Base-by-base conservation (phyloP, 176 grass and related monocot species). In the Carex cristatella region DNA sequence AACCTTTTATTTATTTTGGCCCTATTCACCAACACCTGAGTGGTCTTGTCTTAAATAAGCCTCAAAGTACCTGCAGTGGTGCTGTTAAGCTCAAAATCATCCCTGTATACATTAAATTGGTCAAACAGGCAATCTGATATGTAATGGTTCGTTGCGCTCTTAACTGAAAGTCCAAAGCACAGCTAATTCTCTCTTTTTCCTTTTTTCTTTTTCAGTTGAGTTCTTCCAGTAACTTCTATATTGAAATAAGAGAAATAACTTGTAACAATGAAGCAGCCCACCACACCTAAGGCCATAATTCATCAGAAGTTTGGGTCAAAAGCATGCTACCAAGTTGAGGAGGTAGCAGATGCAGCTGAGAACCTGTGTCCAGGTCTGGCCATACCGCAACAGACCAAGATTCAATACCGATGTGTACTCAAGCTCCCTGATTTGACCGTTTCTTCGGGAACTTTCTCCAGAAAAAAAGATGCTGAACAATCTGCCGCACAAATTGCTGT, bases 401-500 rank as follows among this genome's bases (percentile, higher is more conserved):
- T 18, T 84, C 86, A 90, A n/a, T 98, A 89, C 91, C 88, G 91
- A 2, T 94, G 95, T 80, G 55, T 74, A 62, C 86, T 98, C 31
- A 85, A 98, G 44, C 86, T 98, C 35, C 91, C 89, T 7, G 93
- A 70, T 33, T 84, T 98, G 78, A 89, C 89, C 55, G 88, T 98
- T 85, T 88, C 88, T 65, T 92, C 93, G 2, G 95, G 87, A 32
- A 89, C 64, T 35, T 93, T 93, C 82, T 38, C 88, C 72, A 85
- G 87, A 83, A 95, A 98, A 91, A 98, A 98, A 88, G 93, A 98
- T 37, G 93, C 95, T 5, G 93, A 98, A 82, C 95, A 98, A 87
- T 85, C 91, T 49, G 95, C 95, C 7, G 93, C 95, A 42, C 90
- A 92, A 86, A 94, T 98, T 53, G 95, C 95, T 65, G 65, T 98